Evolutionary conservation across 257 asterid species (phyloP), one percentile per base, ranked within the genome.

Genomic region (Solanum virginianum): DNA sequence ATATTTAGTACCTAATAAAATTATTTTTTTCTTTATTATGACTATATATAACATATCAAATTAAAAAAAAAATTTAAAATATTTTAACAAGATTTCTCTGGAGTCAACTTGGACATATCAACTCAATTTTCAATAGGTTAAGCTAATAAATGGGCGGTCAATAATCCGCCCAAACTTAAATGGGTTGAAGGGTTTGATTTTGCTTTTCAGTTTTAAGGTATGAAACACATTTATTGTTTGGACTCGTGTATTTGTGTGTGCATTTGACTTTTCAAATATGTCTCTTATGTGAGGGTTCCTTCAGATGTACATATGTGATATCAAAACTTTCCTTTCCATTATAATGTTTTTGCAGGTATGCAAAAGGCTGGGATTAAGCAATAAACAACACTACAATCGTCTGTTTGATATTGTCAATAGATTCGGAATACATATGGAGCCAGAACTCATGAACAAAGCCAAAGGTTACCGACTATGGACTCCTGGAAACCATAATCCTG

Each of bases 401-500:
- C 90, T 91, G 82, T 88, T 89, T 79, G 87, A 90, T 85, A 82
- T 92, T 92, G 87, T 90, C 71, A 80, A 93, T 82, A 94, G 94
- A 87, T 92, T 90, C 85, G 97, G 97, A 68, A 85, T 96, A 89
- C 97, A 90, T 85, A 74, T 91, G 84, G 86, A 90, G 89, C 90
- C 89, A 77, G 98, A 96, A 91, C 89, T 88, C 90, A 90, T 81
- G 69, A 89, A 91, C 55, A 94, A 86, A 90, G 83, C 91, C 56
- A 90, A 90, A 88, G 93, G 90, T 81, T 96, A 91, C 89, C 92
- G 99, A 85, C 90, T 95, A 83, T 91, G 96, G 98, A 94, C 98
- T 51, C 83, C 97, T 87, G 83, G 94, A 68, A 92, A 92, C 91
- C 87, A 88, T 88, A 92, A 87, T 85, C 87, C 85, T 41, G 89